phyloP scores from a whole-genome alignment of 257 asterid species.

The Nicotiana obtusifolia region DNA sequence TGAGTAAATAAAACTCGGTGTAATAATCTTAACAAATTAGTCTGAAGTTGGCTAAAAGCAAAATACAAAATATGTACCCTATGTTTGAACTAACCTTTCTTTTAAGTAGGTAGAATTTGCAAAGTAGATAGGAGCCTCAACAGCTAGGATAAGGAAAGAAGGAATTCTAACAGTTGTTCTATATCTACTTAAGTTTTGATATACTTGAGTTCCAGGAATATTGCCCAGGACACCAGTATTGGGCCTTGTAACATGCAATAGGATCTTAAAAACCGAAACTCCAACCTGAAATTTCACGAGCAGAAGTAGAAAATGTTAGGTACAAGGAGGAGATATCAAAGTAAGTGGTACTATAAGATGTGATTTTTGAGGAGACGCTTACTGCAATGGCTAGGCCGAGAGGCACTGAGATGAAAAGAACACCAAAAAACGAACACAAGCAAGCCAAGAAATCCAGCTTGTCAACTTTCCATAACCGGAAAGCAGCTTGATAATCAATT shows the following conservation, averaged over 20 bases:
- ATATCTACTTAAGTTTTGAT: slow-evolving; percentile 61
- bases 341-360: neutral
- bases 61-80: neutral
- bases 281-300: slow-evolving; percentile 50
- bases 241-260: slow-evolving; percentile 88
- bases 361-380: slow-evolving; percentile 19
- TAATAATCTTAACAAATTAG: neutral
- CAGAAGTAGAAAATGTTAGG: neutral
- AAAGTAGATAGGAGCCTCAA: slow-evolving; percentile 86
- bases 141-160: slow-evolving; percentile 54
- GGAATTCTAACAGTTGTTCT: slow-evolving; percentile 67
- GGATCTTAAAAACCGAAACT: slow-evolving; percentile 86
- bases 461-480: slow-evolving; percentile 80
- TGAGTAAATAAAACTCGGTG: neutral
- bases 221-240: slow-evolving; percentile 66
- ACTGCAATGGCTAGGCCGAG: slow-evolving; percentile 92
- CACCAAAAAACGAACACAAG: slow-evolving; percentile 79
- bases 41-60: neutral
- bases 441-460: slow-evolving; percentile 87
- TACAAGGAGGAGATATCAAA: neutral
- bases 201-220: slow-evolving; percentile 76
- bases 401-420: slow-evolving; percentile 93
- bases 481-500: slow-evolving; percentile 73
- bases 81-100: slow-evolving; percentile 50
- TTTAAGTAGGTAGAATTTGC: slow-evolving; percentile 83